Conservation (phyloP, 768 basidiomycete genomes). For the Lactifluus rugatus region DNA sequence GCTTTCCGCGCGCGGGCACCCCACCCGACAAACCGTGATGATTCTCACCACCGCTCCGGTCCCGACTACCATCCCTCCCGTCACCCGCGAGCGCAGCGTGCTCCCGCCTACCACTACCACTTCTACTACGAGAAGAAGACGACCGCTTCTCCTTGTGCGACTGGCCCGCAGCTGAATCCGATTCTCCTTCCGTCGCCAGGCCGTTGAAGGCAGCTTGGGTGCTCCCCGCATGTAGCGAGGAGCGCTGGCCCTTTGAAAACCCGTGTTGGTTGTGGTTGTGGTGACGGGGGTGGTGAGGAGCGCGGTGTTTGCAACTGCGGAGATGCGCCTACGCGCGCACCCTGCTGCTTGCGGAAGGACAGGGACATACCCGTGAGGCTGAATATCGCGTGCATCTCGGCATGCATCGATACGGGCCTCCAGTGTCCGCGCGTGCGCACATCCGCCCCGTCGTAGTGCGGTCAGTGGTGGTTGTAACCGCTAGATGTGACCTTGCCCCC, state of each 20-base stretch:
- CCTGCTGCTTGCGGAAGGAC: constrained; percentile 40
- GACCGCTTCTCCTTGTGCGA: neutral
- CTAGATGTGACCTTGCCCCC: constrained; percentile 46
- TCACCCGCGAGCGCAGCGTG: constrained; percentile 7
- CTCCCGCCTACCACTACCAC: neutral
- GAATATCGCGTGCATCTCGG: constrained; percentile 53
- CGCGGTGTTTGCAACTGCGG: constrained; percentile 14
- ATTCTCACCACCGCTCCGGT: neutral
- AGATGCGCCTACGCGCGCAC: constrained; percentile 25
- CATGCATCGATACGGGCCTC: constrained; percentile 46
- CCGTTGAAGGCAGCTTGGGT: constrained; percentile 10
- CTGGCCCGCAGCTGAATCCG: neutral
- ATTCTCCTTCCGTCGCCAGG: neutral
- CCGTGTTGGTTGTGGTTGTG: constrained; percentile 19
- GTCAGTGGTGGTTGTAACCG: constrained; percentile 45
- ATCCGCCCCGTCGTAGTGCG: constrained; percentile 42
- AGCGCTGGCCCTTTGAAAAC: constrained; percentile 18
- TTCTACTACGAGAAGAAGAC: neutral
- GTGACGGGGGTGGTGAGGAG: neutral
- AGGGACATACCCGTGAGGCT: constrained; percentile 41
- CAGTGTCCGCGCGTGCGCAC: constrained; percentile 30
- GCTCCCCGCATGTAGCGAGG: constrained; percentile 18
- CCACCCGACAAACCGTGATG: neutral
- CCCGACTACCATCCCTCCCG: neutral
- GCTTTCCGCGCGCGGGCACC: neutral